Conservation (phyloP, 2,329 filamentous ascomycete species). For the Fusarium lateritium region DNA sequence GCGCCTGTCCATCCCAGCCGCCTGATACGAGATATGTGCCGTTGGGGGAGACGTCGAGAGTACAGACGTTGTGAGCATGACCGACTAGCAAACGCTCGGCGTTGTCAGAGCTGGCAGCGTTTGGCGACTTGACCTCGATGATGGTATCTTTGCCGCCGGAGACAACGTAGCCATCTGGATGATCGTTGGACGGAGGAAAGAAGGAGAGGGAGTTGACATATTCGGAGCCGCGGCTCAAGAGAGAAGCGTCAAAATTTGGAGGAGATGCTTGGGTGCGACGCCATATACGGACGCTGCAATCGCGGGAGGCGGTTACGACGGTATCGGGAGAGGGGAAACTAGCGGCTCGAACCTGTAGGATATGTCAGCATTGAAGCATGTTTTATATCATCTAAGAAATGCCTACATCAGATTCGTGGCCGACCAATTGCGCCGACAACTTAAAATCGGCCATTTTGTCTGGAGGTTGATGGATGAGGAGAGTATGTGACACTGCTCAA, state of each 20-base stretch:
- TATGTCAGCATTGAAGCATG: conserved; percentile 28
- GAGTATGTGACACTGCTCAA: conserved; percentile 25
- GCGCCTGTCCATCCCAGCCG: conserved; percentile 91
- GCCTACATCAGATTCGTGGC: conserved; percentile 93
- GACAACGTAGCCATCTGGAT: conserved; percentile 84
- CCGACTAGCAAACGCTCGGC: conserved; percentile 89
- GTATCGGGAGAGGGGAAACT: conserved; percentile 80
- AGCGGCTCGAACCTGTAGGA: conserved; percentile 84
- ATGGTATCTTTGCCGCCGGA: conserved; percentile 93
- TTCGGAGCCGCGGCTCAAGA: conserved; percentile 83
- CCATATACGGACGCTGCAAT: conserved; percentile 92
- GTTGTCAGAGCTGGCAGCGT: conserved; percentile 77
- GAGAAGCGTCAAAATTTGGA: conserved; percentile 81
- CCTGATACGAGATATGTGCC: conserved; percentile 87
- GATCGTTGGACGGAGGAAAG: conserved; percentile 75
- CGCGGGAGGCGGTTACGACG: conserved; percentile 89
- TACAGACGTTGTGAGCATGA: conserved; percentile 89
- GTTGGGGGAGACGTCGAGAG: conserved; percentile 82
- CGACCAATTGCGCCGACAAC: conserved; percentile 89
- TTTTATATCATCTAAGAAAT: background rate
- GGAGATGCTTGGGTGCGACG: conserved; percentile 75
- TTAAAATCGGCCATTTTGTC: conserved; percentile 81
- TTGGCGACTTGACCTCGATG: conserved; percentile 87
- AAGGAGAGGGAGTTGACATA: conserved; percentile 92
- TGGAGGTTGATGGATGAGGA: conserved; percentile 60